Evolutionary conservation across 1,284 basidiomycete genomes (phyloP).

Genomic region (Cystobasidium pallidum): DNA sequence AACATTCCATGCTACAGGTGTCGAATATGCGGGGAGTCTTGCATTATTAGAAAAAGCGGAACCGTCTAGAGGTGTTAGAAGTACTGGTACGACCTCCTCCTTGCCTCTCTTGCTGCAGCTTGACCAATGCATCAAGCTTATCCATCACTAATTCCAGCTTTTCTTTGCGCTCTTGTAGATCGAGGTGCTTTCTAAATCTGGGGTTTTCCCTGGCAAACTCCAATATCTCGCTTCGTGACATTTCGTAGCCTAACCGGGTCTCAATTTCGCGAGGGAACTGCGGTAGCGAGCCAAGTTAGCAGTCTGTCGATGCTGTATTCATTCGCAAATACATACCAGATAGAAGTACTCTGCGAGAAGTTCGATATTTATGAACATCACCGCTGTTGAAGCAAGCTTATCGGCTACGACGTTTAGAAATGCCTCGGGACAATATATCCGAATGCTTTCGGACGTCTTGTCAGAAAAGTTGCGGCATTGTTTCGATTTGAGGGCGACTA

Average conservation of each 20-base stretch:
- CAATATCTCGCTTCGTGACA: slow-evolving; percentile 81
- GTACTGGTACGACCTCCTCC: slow-evolving; percentile 9
- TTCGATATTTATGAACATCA: slow-evolving; percentile 98
- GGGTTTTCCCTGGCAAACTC: slow-evolving; percentile 96
- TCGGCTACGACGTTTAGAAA: slow-evolving; percentile 96
- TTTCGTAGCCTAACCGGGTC: slow-evolving; percentile 86
- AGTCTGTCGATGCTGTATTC: too few species aligned
- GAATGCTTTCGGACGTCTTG: slow-evolving; percentile 75
- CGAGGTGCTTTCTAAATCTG: slow-evolving; percentile 78
- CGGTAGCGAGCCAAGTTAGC: not conserved
- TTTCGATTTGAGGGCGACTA: slow-evolving; percentile 79
- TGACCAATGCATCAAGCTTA: slow-evolving; percentile 42
- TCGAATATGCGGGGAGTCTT: too few species aligned
- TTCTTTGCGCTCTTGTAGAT: slow-evolving; percentile 93
- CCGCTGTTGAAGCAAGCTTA: slow-evolving; percentile 91
- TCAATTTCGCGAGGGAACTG: slow-evolving; percentile 98
- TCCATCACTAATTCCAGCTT: slow-evolving; percentile 77
- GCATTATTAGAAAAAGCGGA: slow-evolving; percentile 18
- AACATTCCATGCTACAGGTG: not conserved
- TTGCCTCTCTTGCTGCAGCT: slow-evolving; percentile 41
- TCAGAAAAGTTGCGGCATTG: slow-evolving; percentile 68
- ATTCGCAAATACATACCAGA: slow-evolving; percentile 64
- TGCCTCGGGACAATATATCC: slow-evolving; percentile 90
- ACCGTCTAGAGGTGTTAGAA: slow-evolving; percentile 1
- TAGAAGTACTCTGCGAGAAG: slow-evolving; percentile 98